phyloP scores from a whole-genome alignment of 1,139 yeast species.

The Pichia sp. region DNA sequence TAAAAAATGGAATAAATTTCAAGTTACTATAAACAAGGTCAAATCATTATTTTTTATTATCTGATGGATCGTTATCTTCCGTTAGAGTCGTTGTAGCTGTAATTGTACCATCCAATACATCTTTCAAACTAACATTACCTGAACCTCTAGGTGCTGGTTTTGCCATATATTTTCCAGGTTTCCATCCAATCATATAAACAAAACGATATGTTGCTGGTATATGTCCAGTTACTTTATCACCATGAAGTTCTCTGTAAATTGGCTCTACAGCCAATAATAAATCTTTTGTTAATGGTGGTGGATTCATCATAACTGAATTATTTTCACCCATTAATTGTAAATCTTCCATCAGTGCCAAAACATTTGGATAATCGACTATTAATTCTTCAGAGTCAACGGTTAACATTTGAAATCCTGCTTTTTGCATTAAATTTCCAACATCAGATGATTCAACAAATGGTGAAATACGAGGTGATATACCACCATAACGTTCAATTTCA shows the following conservation, averaged over 20 bases:
- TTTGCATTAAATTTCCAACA: conserved; percentile 63
- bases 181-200: conserved; percentile 87
- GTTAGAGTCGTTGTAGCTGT: conserved; percentile 16
- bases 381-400: conserved; percentile 85
- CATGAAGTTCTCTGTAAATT: conserved; percentile 67
- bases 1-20: background rate
- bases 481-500: conserved; percentile 73
- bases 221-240: conserved; percentile 42
- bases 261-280: conserved; percentile 69
- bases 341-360: conserved; percentile 61
- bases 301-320: conserved; percentile 58
- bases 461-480: conserved; percentile 73
- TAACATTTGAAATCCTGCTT: conserved; percentile 72
- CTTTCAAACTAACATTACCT: conserved; percentile 63
- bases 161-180: conserved; percentile 59
- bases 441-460: conserved; percentile 79
- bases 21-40: background rate
- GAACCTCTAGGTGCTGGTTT: conserved; percentile 69
- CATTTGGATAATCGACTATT: conserved; percentile 75
- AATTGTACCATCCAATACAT: conserved; percentile 36
- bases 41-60: conserved; percentile 23
- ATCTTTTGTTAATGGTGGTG: conserved; percentile 55
- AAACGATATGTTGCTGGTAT: conserved; percentile 66
- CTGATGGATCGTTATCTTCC: conserved; percentile 15
- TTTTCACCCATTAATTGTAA: conserved; percentile 82